Percentiles rank a stretch among this genome's conserved stretches.
Conservation (phyloP, 768 basidiomycete genomes). For the Podaxis sp. region DNA sequence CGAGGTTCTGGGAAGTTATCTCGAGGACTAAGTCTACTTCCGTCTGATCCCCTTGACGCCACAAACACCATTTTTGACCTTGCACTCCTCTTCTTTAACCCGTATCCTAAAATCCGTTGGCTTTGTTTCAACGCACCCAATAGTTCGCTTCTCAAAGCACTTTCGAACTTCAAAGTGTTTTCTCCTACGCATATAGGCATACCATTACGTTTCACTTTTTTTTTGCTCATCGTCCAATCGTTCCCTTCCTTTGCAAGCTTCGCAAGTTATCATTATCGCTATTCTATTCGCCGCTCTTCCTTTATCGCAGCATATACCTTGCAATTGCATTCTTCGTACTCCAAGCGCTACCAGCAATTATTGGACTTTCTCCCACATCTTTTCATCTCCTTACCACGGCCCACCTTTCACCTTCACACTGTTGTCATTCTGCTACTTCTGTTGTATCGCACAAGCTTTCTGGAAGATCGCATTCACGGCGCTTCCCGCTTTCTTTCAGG, state of each 20-base stretch:
- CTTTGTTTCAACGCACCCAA: slow-evolving; percentile 1
- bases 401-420: background rate
- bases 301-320: background rate
- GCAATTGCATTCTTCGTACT: background rate
- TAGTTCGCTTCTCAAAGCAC: slow-evolving; percentile 2
- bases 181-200: slow-evolving; percentile 7
- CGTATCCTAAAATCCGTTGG: background rate
- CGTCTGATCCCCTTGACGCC: slow-evolving; percentile 1
- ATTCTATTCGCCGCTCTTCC: slow-evolving; percentile 7
- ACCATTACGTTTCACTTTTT: background rate
- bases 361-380: background rate
- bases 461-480: background rate
- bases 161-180: background rate
- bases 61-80: slow-evolving; percentile 2
- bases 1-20: slow-evolving; percentile 1
- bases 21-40: background rate
- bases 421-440: background rate
- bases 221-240: background rate
- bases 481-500: background rate
- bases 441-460: slow-evolving; percentile 4
- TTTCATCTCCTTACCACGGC: background rate
- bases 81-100: background rate
- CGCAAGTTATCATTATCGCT: slow-evolving; percentile 6
- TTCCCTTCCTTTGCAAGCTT: background rate
- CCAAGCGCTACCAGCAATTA: slow-evolving; percentile 8